Base-by-base conservation (phyloP, 331 rosid genomes). In the Ulmus americana region DNA sequence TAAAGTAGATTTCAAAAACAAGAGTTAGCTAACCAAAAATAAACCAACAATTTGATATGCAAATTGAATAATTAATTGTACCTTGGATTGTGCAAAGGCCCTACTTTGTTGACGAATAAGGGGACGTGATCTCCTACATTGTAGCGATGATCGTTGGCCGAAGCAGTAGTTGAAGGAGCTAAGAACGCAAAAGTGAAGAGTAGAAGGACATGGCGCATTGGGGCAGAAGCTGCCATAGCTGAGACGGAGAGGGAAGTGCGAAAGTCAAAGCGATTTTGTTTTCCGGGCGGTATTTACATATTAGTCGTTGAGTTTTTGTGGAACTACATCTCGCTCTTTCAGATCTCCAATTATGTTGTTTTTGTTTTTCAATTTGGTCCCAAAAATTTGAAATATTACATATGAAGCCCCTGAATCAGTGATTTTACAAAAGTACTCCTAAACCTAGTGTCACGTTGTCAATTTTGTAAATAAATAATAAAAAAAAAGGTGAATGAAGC, bases 21-120 rank as follows among this genome's bases (percentile, higher is more conserved):
- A 55, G 1, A 10, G 35, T 28, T 3, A 1, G 35, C 35, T 28
- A 1, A 28, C 35, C 4, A 55, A 22, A 4, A 10, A 20, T 5
- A 10, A 28, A 22, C 3, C 2, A 45, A 22, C n/a, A 55, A 9
- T 58, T n/a, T 39, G 11, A 11, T 14, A 40, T 5, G 7, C 10
- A 64, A 64, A 52, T 39, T 3, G 14, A 18, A 28, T 28, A 2
- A 28, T 28, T 28, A 3, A 28, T 42, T 54, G 46, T 74, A 91
- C 97, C 97, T 83, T 76, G 96, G 97, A 65, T 84, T 88, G 86
- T 69, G 76, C 73, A 91, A 77, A 75, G 96, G 95, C 0, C 97
- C 97, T 0, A 88, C 63, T 78, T 86, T 88, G 82, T 91, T 91
- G 78, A 85, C 90, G 62, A 81, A 86, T 0, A 88, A 70, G 13